phyloP scores from a whole-genome alignment of 179 eudicot genomes.

The Spinacia oleracea region DNA sequence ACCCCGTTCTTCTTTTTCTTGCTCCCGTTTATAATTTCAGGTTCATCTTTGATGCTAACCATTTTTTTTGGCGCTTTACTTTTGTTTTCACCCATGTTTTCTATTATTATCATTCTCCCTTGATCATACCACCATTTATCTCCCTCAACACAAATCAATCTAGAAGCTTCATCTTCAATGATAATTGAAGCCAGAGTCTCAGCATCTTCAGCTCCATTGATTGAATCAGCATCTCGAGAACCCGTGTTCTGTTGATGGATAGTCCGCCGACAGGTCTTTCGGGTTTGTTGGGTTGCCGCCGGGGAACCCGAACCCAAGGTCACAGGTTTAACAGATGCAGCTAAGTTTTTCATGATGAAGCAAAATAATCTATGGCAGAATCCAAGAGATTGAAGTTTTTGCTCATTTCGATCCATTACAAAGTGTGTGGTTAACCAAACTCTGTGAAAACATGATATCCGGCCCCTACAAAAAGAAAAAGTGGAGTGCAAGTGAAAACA shows the following conservation, averaged over 20 bases:
- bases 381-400: conserved; percentile 32
- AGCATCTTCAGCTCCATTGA: background rate
- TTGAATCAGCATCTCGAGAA: background rate
- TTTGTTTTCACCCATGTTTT: background rate
- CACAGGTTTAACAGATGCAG: conserved; percentile 47
- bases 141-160: conserved; percentile 12
- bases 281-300: conserved; percentile 12
- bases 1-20: conserved; percentile 32
- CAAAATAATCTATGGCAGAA: conserved; percentile 40
- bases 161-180: conserved; percentile 29
- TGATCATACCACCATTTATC: background rate
- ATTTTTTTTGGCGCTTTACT: conserved; percentile 30
- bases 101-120: conserved; percentile 1
- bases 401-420: conserved; percentile 28
- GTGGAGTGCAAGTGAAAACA: conserved; percentile 37
- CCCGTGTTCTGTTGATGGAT: background rate
- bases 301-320: conserved; percentile 43
- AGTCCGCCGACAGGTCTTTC: background rate
- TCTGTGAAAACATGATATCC: conserved; percentile 22
- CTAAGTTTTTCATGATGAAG: conserved; percentile 42
- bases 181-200: conserved; percentile 20
- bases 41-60: conserved; percentile 46
- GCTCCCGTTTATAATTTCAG: conserved; percentile 33
- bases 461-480: conserved; percentile 23
- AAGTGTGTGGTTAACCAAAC: conserved; percentile 10